A percentile compares a stretch with the other conserved stretches of the same genome.
Evolutionary conservation across 1,284 basidiomycete genomes (phyloP).

Genomic region (Agaricales sp.): DNA sequence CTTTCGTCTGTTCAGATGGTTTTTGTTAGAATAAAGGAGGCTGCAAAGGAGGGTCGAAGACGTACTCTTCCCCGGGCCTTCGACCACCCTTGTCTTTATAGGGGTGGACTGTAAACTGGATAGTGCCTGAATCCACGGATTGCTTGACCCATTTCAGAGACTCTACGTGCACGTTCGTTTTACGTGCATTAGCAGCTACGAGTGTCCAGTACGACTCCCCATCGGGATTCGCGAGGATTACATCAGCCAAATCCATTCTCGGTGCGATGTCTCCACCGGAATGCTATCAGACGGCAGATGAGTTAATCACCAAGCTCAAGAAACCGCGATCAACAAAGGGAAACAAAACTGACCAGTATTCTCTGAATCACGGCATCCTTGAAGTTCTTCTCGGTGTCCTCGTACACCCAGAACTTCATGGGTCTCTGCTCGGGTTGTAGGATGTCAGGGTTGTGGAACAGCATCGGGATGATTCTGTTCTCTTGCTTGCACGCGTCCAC

Average conservation of each 20-base stretch:
- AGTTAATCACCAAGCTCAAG: constrained; percentile 5
- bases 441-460: constrained; percentile 47
- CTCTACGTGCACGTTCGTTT: constrained; percentile 62
- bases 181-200: constrained; percentile 37
- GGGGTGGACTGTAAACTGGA: constrained; percentile 59
- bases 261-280: constrained; percentile 67
- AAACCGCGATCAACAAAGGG: no score
- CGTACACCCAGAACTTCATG: constrained; percentile 57
- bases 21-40: constrained; percentile 5
- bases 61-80: constrained; percentile 70
- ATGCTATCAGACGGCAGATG: constrained; percentile 32
- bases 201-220: constrained; percentile 63
- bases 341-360: constrained; percentile 45
- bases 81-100: constrained; percentile 76
- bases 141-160: constrained; percentile 74
- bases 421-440: constrained; percentile 24
- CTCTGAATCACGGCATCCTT: constrained; percentile 49
- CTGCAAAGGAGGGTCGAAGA: constrained; percentile 8
- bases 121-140: constrained; percentile 54
- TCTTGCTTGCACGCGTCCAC: constrained; percentile 71
- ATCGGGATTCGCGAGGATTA: constrained; percentile 68
- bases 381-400: constrained; percentile 63
- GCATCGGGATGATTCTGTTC: constrained; percentile 62
- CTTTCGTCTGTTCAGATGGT: constrained; percentile 40
- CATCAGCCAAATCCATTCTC: constrained; percentile 51